Conservation (phyloP, 176 grass and related monocot genomes). For the Avena eriantha region DNA sequence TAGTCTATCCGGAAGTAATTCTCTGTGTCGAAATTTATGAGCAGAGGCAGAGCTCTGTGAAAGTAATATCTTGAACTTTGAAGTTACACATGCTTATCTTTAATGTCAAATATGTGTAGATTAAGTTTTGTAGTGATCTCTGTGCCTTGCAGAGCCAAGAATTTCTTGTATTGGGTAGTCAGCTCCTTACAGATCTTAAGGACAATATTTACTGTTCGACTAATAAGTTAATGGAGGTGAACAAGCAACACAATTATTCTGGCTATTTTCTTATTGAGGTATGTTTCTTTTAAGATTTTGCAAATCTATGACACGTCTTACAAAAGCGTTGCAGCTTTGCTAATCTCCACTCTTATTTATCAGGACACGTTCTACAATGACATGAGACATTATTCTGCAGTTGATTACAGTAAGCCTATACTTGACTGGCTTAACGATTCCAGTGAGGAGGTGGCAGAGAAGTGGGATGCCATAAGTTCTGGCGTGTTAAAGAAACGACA, state of each 20-base stretch:
- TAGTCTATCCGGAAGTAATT: conserved; percentile 77
- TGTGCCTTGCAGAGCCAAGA: conserved; percentile 73
- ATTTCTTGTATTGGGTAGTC: conserved; percentile 91
- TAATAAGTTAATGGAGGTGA: conserved; percentile 78
- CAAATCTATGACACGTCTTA: background rate
- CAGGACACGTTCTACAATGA: conserved; percentile 98
- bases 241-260: conserved; percentile 61
- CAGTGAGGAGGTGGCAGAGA: conserved; percentile 71
- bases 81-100: conserved; percentile 5
- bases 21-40: conserved; percentile 92
- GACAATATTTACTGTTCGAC: conserved; percentile 88
- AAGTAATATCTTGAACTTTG: conserved; percentile 45
- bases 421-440: conserved; percentile 85
- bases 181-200: conserved; percentile 74
- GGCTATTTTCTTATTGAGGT: conserved; percentile 95
- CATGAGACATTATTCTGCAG: conserved; percentile 56
- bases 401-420: conserved; percentile 87
- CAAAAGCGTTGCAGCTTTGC: background rate
- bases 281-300: background rate
- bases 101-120: conserved; percentile 28
- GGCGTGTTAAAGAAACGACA: conserved; percentile 76
- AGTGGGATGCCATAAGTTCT: conserved; percentile 82
- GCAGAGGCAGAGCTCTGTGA: conserved; percentile 46
- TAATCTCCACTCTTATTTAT: conserved; percentile 34
- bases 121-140: conserved; percentile 38